phyloP scores from a whole-genome alignment of 495 filamentous ascomycete species.

The Xylaria bambusicola region DNA sequence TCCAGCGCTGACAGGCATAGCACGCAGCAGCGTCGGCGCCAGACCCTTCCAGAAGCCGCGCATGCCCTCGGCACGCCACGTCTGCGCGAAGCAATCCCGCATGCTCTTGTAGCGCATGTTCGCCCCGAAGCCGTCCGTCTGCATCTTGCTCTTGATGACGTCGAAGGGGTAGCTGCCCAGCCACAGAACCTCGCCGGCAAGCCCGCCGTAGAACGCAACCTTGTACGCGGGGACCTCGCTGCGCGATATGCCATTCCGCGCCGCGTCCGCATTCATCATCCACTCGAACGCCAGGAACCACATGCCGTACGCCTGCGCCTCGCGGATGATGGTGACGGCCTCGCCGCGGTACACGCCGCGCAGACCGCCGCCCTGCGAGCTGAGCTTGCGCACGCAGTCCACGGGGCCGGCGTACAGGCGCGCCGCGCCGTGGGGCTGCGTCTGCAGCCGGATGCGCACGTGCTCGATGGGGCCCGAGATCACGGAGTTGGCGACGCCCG shows the following conservation, averaged over 20 bases:
- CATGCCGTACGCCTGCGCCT: conserved; percentile 90
- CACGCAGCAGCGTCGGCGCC: conserved; percentile 88
- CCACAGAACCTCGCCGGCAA: conserved; percentile 95
- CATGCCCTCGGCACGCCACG: conserved; percentile 72
- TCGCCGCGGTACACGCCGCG: conserved; percentile 83
- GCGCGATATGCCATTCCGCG: conserved; percentile 69
- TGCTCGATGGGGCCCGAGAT: conserved; percentile 95
- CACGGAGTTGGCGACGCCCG: conserved; percentile 85
- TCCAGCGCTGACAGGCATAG: conserved; percentile 95
- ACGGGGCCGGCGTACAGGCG: conserved; percentile 81
- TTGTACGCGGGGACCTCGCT: conserved; percentile 79
- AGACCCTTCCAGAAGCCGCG: conserved; percentile 96
- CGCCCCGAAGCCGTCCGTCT: conserved; percentile 81
- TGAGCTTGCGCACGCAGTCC: conserved; percentile 87
- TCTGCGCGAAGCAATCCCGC: conserved; percentile 88
- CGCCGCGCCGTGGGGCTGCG: conserved; percentile 82
- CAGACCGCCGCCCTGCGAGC: conserved; percentile 62
- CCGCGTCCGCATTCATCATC: conserved; percentile 87
- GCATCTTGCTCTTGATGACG: conserved; percentile 99
- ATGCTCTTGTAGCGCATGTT: conserved; percentile 73
- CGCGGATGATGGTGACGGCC: conserved; percentile 80
- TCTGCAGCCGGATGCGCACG: conserved; percentile 95
- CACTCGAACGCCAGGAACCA: conserved; percentile 97
- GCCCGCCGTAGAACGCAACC: conserved; percentile 86
- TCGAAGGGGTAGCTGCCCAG: conserved; percentile 91